These are phyloP conservation scores for Boeremia exigua DNA, from an alignment of 2,329 filamentous ascomycete species.

Conservation along the genomic window DNA sequence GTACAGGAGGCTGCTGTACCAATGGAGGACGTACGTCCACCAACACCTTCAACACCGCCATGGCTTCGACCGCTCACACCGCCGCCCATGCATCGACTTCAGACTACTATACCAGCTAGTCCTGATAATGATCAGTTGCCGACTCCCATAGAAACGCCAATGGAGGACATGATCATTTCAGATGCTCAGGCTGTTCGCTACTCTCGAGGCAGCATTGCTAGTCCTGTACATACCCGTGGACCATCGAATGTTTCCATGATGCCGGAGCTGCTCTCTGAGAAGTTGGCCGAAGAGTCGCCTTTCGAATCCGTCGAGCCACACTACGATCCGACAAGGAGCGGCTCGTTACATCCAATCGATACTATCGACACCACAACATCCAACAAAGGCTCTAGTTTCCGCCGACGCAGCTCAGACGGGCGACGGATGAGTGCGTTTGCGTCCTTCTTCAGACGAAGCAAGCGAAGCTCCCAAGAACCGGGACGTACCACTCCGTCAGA, in stretches of 20 bases:
- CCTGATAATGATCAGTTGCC: conserved; percentile 37
- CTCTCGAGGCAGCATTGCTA: conserved; percentile 55
- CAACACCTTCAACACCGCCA: conserved; percentile 42
- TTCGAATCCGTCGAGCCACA: conserved; percentile 53
- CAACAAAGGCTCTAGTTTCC: conserved; percentile 32
- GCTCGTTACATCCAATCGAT: conserved; percentile 42
- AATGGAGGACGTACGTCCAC: conserved; percentile 56
- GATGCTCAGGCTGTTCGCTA: conserved; percentile 57
- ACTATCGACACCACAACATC: conserved; percentile 40
- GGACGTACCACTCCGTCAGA: conserved; percentile 68
- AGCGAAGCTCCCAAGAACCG: conserved; percentile 57
- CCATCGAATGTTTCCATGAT: conserved; percentile 62
- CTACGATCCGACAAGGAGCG: conserved; percentile 39
- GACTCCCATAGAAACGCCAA: conserved; percentile 50
- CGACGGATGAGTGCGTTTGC: conserved; percentile 45
- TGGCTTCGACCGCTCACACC: conserved; percentile 48
- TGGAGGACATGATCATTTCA: conserved; percentile 56
- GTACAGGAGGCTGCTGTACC: conserved; percentile 53
- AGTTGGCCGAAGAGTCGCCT: conserved; percentile 34
- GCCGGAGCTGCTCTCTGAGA: conserved; percentile 56
- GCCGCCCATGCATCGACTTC: conserved; percentile 25
- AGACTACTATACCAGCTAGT: conserved; percentile 26
- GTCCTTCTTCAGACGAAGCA: conserved; percentile 72
- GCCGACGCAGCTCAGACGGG: conserved; percentile 45
- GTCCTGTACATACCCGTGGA: conserved; percentile 54